These are phyloP conservation scores for Teratosphaeria nubilosa DNA, from an alignment of 2,329 filamentous ascomycete species.

Conservation along the genomic window DNA sequence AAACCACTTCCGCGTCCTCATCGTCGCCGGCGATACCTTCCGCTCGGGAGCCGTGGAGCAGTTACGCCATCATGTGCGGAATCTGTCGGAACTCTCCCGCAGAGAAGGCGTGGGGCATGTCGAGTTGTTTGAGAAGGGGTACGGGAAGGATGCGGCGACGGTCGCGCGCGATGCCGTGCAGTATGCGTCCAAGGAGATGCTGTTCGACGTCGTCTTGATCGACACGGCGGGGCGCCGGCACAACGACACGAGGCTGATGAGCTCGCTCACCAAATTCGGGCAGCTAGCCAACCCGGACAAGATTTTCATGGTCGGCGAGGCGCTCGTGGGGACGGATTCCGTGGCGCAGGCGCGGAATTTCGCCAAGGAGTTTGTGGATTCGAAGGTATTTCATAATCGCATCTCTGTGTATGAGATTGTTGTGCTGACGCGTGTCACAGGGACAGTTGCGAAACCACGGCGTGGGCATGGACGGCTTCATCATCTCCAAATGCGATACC, in stretches of 20 bases:
- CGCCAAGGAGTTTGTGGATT: conserved; percentile 64
- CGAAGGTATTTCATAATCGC: conserved; percentile 15
- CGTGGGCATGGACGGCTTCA: conserved; percentile 82
- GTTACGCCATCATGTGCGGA: conserved; percentile 86
- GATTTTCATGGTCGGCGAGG: conserved; percentile 93
- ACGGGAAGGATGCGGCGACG: conserved; percentile 92
- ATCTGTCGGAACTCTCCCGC: conserved; percentile 76
- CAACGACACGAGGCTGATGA: conserved; percentile 95
- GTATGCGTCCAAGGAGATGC: conserved; percentile 51
- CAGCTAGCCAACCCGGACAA: conserved; percentile 95
- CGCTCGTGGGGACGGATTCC: conserved; percentile 87
- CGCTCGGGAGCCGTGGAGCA: conserved; percentile 95
- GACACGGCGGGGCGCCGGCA: conserved; percentile 91
- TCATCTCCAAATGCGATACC: conserved; percentile 97
- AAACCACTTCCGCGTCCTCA: conserved; percentile 90
- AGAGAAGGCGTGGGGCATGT: conserved; percentile 73
- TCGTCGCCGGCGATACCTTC: conserved; percentile 94
- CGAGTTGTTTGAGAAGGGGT: conserved; percentile 92
- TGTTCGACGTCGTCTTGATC: conserved; percentile 87
- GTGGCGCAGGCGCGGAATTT: conserved; percentile 96
- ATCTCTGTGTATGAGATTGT: neutral
- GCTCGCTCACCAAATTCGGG: conserved; percentile 90
- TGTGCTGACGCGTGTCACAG: conserved; percentile 1
- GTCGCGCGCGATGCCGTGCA: conserved; percentile 91
- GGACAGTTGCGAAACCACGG: conserved; percentile 39